Evolutionary conservation across 2,329 filamentous ascomycete genomes (phyloP), one percentile per base, ranked within the genome.

Genomic region (Calonectria hongkongensis): DNA sequence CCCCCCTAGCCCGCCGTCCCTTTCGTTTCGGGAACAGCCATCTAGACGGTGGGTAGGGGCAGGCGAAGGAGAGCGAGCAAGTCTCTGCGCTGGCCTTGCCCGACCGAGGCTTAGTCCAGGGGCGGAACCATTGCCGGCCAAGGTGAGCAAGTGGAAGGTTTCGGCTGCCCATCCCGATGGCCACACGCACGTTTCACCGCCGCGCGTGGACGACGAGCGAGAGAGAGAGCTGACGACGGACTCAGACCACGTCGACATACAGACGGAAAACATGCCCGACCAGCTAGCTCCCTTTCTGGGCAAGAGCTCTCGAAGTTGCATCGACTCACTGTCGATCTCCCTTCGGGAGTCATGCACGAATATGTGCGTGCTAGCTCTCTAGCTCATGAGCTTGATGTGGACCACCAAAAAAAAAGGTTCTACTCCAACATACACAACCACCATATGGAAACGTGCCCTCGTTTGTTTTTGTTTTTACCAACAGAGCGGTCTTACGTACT

Each of bases 271-370:
- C 33, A 33, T 58, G n/a, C 25, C 54, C n/a, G 54, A 4, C 54
- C 54, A 58, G 33, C 12, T 58, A 39, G n/a, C 54, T 41, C 54
- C 54, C 30, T n/a, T 21, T 39, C 47, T 56, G 30, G n/a, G n/a
- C 12, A 41, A 9, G 33, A 58, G 30, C 54, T 41, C 51, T 39
- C 33, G 18, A 62, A 62, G 66, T 33, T 50, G 58, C 47, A 54
- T 50, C 39, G 28, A 25, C n/a, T 70, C 30, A 33, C 50, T 39
- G 68, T 70, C 68, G 60, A 67, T 71, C 69, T 71, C 47, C 56
- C 54, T 36, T 51, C 69, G 47, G 63, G 54, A 51, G 45, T 33
- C 39, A 65, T 65, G 60, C 50, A 65, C 18, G 39, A 54, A 36
- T 43, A 60, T 65, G 60, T 70, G 68, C 68, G 50, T 70, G 68